Evolutionary conservation across 106 monocot species (phyloP).

Genomic region (Apostasia shenzhenica): DNA sequence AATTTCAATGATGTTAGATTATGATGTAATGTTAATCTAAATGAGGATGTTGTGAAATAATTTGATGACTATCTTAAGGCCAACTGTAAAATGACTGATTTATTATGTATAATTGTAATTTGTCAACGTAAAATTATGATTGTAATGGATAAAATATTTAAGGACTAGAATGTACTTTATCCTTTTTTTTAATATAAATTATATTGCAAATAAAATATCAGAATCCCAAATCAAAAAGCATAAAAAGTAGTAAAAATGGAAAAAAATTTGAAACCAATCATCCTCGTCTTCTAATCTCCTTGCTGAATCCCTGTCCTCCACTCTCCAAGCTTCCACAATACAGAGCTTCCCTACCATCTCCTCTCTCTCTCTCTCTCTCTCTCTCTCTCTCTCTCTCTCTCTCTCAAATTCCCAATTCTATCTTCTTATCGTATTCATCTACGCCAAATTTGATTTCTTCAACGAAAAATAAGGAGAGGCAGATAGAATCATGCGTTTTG

Average conservation of each 20-base stretch:
- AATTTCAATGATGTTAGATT: too few species aligned
- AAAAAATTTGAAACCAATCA: background rate
- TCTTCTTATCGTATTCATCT: background rate
- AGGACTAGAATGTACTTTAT: too few species aligned
- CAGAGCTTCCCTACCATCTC: background rate
- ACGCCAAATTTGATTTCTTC: background rate
- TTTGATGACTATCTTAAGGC: too few species aligned
- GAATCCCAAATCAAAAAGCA: background rate
- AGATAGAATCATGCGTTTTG: background rate
- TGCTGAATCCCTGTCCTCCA: background rate
- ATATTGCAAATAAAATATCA: too few species aligned
- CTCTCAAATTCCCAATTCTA: background rate
- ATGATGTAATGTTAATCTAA: too few species aligned
- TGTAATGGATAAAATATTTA: too few species aligned
- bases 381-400: background rate
- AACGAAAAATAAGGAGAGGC: background rate
- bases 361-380: background rate
- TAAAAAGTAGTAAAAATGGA: background rate
- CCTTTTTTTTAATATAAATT: too few species aligned
- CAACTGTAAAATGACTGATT: too few species aligned
- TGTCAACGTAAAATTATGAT: too few species aligned
- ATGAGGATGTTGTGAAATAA: too few species aligned
- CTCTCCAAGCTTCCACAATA: background rate
- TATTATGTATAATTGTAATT: too few species aligned
- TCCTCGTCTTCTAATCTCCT: background rate